A percentile compares a stretch with the other conserved stretches of the same genome.
phyloP scores from a whole-genome alignment of 257 asterid species.

The Solanum peruvianum region DNA sequence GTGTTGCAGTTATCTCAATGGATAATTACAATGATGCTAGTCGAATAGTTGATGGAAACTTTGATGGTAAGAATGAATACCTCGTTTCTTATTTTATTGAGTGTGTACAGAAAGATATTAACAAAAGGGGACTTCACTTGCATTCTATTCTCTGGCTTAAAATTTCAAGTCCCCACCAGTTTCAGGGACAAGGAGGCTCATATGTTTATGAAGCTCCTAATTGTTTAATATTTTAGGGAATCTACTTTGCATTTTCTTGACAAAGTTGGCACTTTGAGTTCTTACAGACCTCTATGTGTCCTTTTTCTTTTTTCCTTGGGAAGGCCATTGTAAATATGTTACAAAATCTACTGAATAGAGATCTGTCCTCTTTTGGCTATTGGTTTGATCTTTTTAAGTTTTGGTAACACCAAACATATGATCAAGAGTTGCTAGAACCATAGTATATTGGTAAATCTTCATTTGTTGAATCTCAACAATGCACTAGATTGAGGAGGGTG shows the following conservation, averaged over 20 bases:
- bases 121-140: background rate
- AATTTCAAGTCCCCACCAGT: background rate
- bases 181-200: background rate
- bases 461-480: background rate
- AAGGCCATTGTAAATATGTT: background rate
- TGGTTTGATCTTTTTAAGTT: background rate
- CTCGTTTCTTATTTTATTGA: background rate
- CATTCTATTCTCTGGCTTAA: background rate
- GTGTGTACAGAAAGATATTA: background rate
- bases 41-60: slow-evolving; percentile 92
- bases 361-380: background rate
- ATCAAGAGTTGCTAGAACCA: background rate
- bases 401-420: background rate
- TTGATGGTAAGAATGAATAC: slow-evolving; percentile 47
- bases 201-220: background rate
- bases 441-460: background rate
- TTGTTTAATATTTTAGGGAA: background rate
- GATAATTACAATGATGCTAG: slow-evolving; percentile 95
- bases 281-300: background rate
- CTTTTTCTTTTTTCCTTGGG: background rate
- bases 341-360: background rate
- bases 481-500: background rate
- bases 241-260: background rate
- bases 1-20: slow-evolving; percentile 91
- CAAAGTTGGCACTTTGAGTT: background rate